Evolutionary conservation across 78 protist genomes (phyloP).

Genomic region (slime mould (Dictyostelium discoideum)): DNA sequence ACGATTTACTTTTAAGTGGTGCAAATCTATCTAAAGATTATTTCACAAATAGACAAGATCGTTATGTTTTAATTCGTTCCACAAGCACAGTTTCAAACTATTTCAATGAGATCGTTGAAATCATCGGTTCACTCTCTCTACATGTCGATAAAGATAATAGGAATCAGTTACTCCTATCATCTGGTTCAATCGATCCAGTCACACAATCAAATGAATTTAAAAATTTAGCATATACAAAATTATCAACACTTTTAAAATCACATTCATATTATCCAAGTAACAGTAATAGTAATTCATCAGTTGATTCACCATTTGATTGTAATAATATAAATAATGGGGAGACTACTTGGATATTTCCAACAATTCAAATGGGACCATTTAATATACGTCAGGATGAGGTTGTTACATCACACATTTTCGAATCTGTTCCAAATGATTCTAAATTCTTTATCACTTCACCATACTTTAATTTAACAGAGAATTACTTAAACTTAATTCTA

Average conservation of each 20-base stretch:
- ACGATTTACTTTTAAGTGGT: constrained; percentile 80
- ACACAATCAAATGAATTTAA: constrained; percentile 30
- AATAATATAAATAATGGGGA: not conserved
- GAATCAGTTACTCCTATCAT: not conserved
- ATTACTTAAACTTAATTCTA: constrained; percentile 23
- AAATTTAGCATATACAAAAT: constrained; percentile 5
- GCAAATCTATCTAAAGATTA: constrained; percentile 83
- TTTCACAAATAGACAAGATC: constrained; percentile 85
- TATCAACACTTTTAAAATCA: constrained; percentile 17
- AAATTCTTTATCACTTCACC: constrained; percentile 59
- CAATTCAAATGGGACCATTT: constrained; percentile 74
- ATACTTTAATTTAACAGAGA: constrained; percentile 46
- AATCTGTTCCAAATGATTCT: constrained; percentile 6
- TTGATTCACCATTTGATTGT: not conserved
- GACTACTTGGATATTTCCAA: constrained; percentile 71
- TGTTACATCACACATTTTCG: constrained; percentile 34
- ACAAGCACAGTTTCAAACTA: constrained; percentile 5
- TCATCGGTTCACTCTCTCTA: constrained; percentile 17
- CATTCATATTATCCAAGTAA: not conserved
- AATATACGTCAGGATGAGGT: constrained; percentile 68
- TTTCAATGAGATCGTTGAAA: constrained; percentile 13
- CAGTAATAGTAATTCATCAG: not conserved
- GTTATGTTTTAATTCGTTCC: constrained; percentile 33
- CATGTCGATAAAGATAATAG: not conserved
- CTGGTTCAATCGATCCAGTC: constrained; percentile 29